Conservation (phyloP, 164 flowering plant genomes). For the Chimonanthus praecox region DNA sequence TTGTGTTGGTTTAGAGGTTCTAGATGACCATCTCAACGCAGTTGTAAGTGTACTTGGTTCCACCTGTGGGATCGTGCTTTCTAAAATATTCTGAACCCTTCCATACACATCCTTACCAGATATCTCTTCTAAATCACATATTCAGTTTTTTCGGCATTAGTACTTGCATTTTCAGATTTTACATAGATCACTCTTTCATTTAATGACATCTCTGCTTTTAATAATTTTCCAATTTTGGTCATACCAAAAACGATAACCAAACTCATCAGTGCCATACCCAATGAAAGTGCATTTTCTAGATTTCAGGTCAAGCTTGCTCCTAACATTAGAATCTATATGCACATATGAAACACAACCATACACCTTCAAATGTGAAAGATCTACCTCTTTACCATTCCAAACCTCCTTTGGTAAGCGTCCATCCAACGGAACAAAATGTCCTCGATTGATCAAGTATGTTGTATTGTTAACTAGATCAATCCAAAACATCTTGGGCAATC, state of each 20-base stretch:
- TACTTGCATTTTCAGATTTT: not conserved
- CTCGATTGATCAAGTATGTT: no score
- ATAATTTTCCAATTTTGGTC: not conserved
- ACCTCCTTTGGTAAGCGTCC: no score
- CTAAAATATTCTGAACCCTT: not conserved
- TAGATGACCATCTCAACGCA: not conserved
- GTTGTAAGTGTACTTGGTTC: not conserved
- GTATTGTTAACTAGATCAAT: no score
- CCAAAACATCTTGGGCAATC: no score
- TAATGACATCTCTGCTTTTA: not conserved
- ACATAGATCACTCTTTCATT: not conserved
- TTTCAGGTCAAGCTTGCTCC: not conserved
- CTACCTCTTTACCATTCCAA: not conserved
- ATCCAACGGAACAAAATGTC: no score
- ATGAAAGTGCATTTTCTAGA: not conserved
- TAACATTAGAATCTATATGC: not conserved
- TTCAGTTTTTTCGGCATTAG: not conserved
- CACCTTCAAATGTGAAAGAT: not conserved
- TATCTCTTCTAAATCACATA: not conserved
- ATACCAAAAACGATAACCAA: not conserved
- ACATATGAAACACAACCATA: not conserved
- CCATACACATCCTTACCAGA: not conserved
- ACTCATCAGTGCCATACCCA: not conserved
- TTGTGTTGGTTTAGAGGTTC: not conserved
- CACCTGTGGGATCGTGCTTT: not conserved